Conservation (phyloP, 2,329 filamentous ascomycete genomes). For the Fusarium nematophilum region DNA sequence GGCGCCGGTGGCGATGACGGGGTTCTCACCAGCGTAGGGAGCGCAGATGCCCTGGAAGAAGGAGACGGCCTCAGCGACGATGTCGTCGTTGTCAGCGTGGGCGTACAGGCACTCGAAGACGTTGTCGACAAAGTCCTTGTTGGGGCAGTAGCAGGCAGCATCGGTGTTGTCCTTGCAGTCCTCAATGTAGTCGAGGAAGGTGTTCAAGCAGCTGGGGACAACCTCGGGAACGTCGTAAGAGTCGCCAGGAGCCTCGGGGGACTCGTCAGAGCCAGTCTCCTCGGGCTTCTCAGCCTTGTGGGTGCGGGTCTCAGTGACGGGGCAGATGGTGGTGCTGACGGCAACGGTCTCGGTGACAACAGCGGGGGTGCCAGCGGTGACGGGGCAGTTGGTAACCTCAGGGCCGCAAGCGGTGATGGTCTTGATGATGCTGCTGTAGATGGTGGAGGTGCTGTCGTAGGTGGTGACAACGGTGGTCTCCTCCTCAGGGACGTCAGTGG, state of each 20-base stretch:
- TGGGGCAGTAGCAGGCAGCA: conserved; percentile 86
- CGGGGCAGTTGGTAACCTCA: conserved; percentile 60
- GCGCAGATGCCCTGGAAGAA: conserved; percentile 96
- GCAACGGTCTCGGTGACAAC: conserved; percentile 42
- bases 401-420: conserved; percentile 51
- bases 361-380: conserved; percentile 42
- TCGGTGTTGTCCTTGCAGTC: conserved; percentile 88
- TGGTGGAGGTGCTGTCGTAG: conserved; percentile 44
- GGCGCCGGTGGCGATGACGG: conserved; percentile 83
- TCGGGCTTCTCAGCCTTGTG: conserved; percentile 31
- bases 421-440: conserved; percentile 47
- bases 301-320: conserved; percentile 40
- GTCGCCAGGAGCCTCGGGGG: conserved; percentile 46
- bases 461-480: conserved; percentile 46
- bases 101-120: conserved; percentile 86
- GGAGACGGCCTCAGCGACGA: conserved; percentile 76
- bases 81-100: conserved; percentile 73
- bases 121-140: conserved; percentile 77
- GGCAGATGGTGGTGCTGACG: conserved; percentile 39
- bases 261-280: conserved; percentile 21
- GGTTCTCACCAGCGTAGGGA: conserved; percentile 77
- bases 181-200: conserved; percentile 77
- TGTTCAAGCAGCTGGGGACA: conserved; percentile 91
- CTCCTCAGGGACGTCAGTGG: conserved; percentile 25
- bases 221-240: conserved; percentile 64